Evolutionary conservation across 164 flowering plant species (phyloP).

Genomic region (Aristolochia fimbriata): DNA sequence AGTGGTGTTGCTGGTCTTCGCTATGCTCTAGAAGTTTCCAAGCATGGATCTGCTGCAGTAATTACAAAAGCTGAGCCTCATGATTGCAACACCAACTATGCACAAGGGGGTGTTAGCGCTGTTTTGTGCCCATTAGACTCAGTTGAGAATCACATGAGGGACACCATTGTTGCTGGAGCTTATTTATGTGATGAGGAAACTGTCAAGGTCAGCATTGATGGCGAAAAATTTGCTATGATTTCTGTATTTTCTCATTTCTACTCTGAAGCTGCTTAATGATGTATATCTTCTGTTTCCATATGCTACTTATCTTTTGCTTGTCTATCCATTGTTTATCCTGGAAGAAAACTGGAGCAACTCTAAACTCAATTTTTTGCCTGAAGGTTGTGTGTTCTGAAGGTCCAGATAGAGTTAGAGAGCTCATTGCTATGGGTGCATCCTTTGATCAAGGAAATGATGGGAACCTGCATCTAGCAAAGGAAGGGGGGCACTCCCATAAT

Average conservation of each 20-base stretch:
- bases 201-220: constrained; percentile 45
- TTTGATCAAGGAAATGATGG: constrained; percentile 99
- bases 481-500: constrained; percentile 93
- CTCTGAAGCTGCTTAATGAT: no score
- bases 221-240: no score
- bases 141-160: constrained; percentile 86
- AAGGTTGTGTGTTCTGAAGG: constrained; percentile 99
- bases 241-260: no score
- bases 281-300: no score
- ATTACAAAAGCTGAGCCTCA: constrained; percentile 95
- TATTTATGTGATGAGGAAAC: constrained; percentile 96
- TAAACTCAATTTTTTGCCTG: constrained; percentile 2
- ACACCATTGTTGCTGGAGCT: constrained; percentile 96
- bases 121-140: constrained; percentile 86
- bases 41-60: constrained; percentile 89
- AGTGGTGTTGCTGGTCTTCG: constrained; percentile 98
- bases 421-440: constrained; percentile 93
- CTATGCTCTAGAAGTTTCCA: constrained; percentile 92
- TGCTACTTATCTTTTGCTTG: no score
- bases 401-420: constrained; percentile 83
- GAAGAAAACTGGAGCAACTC: no score
- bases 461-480: constrained; percentile 88
- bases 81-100: constrained; percentile 97
- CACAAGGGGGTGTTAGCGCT: constrained; percentile 98
- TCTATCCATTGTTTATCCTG: no score